Evolutionary conservation across 805 yeast genomes (phyloP).

Genomic region (Kluyveromyces nonfermentans): DNA sequence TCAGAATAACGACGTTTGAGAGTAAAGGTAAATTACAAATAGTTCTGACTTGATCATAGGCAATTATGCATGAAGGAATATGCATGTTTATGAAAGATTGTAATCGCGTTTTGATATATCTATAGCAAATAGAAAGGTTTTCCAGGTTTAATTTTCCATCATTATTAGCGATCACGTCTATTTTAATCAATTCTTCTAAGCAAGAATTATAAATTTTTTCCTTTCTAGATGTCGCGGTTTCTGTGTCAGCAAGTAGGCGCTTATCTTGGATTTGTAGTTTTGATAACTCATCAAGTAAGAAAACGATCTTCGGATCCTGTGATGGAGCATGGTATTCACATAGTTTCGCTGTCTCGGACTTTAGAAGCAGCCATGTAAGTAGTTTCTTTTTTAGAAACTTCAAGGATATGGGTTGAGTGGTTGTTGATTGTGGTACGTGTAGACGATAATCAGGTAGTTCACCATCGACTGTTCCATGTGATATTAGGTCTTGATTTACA

Average conservation of each 20-base stretch:
- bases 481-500: background rate
- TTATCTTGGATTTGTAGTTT: background rate
- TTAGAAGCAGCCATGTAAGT: background rate
- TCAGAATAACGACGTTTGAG: background rate
- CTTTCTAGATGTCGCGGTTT: background rate
- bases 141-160: background rate
- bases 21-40: background rate
- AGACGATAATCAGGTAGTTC: background rate
- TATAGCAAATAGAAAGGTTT: background rate
- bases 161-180: background rate
- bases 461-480: background rate
- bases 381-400: background rate
- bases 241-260: background rate
- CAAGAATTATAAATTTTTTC: background rate
- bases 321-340: background rate
- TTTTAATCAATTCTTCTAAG: background rate
- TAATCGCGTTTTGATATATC: background rate
- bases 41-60: background rate
- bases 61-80: background rate
- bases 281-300: background rate
- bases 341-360: background rate
- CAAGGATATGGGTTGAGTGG: background rate
- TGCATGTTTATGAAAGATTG: slow-evolving; percentile 1
- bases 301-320: background rate
- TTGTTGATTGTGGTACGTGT: background rate